A percentile compares a stretch with the other conserved stretches of the same genome.
phyloP scores from a whole-genome alignment of 108 stramenopile species.

The Discostella pseudostelligera region DNA sequence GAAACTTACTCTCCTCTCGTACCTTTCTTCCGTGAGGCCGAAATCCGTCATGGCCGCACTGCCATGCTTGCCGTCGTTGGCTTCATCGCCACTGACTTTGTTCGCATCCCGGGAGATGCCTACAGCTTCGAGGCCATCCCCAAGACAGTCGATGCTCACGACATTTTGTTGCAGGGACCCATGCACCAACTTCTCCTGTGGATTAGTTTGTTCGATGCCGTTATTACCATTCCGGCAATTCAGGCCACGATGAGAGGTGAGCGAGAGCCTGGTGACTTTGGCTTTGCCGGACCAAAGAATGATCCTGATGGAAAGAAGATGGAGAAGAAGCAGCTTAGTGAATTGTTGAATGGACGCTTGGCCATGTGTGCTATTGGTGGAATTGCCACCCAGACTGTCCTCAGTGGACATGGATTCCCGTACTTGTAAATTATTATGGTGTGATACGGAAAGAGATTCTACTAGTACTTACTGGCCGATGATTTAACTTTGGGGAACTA shows the following conservation, averaged over 20 bases:
- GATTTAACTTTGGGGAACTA: no score
- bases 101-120: constrained; percentile 84
- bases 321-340: constrained; percentile 53
- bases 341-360: constrained; percentile 87
- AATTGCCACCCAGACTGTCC: constrained; percentile 79
- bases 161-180: constrained; percentile 62
- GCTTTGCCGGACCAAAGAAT: constrained; percentile 58
- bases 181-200: constrained; percentile 78
- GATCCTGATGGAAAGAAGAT: constrained; percentile 22
- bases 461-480: no score
- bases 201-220: constrained; percentile 68
- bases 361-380: constrained; percentile 93
- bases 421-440: constrained; percentile 64
- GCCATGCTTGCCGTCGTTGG: constrained; percentile 90
- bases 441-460: no score
- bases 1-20: constrained; percentile 60
- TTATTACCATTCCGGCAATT: constrained; percentile 54
- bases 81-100: constrained; percentile 79
- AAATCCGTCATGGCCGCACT: constrained; percentile 83
- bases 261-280: constrained; percentile 79
- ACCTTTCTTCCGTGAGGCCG: constrained; percentile 87
- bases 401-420: constrained; percentile 91
- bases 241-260: constrained; percentile 74
- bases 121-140: constrained; percentile 83
- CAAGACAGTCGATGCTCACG: constrained; percentile 76